Conservation (phyloP, 257 asterid species). For the Galeopsis tetrahit region DNA sequence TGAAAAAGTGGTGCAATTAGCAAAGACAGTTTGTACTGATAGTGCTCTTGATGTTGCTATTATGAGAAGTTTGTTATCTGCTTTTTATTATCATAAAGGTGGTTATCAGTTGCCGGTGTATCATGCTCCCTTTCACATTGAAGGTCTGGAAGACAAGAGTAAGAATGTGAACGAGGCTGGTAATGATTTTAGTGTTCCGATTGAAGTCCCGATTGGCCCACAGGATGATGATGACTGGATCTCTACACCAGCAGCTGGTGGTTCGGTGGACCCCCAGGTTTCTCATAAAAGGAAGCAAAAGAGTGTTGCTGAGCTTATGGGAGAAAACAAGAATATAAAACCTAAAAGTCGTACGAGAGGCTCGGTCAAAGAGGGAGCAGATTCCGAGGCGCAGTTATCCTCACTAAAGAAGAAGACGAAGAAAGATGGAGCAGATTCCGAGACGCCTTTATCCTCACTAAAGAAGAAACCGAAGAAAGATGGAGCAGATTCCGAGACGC, state of each 20-base stretch:
- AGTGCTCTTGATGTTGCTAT: slow-evolving; percentile 49
- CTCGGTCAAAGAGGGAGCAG: slow-evolving; percentile 31
- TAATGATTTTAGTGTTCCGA: slow-evolving; percentile 47
- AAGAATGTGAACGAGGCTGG: slow-evolving; percentile 26
- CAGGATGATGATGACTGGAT: slow-evolving; percentile 53
- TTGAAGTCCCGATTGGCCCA: slow-evolving; percentile 62
- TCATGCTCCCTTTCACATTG: slow-evolving; percentile 50
- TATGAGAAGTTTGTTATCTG: slow-evolving; percentile 60
- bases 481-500: slow-evolving; percentile 37
- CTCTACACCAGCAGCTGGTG: slow-evolving; percentile 35
- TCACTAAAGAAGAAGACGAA: slow-evolving; percentile 35
- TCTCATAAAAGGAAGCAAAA: slow-evolving; percentile 64
- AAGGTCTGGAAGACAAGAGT: slow-evolving; percentile 70
- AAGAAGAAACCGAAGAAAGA: slow-evolving; percentile 23
- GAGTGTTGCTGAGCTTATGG: slow-evolving; percentile 76
- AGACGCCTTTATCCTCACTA: too few relatives aligned
- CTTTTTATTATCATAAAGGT: slow-evolving; percentile 52
- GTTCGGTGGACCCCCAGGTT: slow-evolving; percentile 39
- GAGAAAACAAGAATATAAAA: slow-evolving; percentile 39
- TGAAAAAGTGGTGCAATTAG: slow-evolving; percentile 38
- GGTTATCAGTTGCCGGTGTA: slow-evolving; percentile 47
- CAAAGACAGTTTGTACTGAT: slow-evolving; percentile 35
- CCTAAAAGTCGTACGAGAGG: slow-evolving; percentile 36
- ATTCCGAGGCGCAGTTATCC: slow-evolving; percentile 31
- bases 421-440: too few relatives aligned